phyloP scores from a whole-genome alignment of 306 rosid genomes.

The Trichosanthes truncata region DNA sequence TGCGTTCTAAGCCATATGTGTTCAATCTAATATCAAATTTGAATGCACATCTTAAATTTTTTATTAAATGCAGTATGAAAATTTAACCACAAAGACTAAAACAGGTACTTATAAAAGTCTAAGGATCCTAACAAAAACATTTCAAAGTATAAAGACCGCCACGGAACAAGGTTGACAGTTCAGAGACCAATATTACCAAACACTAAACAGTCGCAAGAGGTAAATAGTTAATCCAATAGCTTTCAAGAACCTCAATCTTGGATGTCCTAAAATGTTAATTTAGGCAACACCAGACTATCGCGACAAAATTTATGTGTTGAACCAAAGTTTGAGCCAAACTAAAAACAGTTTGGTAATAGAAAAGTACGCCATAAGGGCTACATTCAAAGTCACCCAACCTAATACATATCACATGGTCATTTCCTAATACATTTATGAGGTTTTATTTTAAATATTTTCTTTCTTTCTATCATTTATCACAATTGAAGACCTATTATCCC shows the following conservation, averaged over 20 bases:
- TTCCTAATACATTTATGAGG: neutral
- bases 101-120: neutral
- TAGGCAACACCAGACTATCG: neutral
- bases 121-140: neutral
- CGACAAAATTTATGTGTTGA: neutral
- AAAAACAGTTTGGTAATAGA: neutral
- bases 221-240: neutral
- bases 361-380: neutral
- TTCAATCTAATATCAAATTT: neutral
- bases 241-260: neutral
- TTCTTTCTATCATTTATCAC: neutral
- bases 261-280: neutral
- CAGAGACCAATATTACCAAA: neutral
- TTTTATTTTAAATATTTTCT: neutral
- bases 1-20: neutral
- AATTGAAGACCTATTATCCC: neutral
- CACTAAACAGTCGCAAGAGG: neutral
- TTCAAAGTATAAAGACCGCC: neutral
- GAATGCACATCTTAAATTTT: neutral
- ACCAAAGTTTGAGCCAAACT: neutral
- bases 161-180: neutral
- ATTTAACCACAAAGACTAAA: neutral
- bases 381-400: slow-evolving; percentile 1
- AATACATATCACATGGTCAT: neutral
- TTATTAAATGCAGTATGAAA: neutral